These are phyloP conservation scores for Trichocladium uniseriatum DNA, from an alignment of 495 filamentous ascomycete species.

Conservation along the genomic window DNA sequence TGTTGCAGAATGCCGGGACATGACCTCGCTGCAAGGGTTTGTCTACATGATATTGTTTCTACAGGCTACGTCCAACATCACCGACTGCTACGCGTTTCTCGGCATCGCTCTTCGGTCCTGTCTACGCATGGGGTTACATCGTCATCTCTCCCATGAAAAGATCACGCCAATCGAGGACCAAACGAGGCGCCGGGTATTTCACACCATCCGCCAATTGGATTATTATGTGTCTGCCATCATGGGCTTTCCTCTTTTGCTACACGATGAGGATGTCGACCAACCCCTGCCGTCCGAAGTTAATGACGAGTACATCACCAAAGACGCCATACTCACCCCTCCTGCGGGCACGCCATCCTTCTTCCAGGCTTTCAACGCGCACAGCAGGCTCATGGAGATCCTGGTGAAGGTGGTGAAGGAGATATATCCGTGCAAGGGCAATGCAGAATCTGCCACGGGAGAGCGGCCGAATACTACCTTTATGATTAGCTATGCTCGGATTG, in stretches of 20 bases:
- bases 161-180: slow-evolving; percentile 82
- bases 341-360: slow-evolving; percentile 65
- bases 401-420: slow-evolving; percentile 80
- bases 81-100: slow-evolving; percentile 87
- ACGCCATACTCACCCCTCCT: slow-evolving; percentile 64
- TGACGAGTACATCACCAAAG: slow-evolving; percentile 78
- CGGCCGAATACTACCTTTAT: slow-evolving; percentile 50
- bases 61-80: slow-evolving; percentile 82
- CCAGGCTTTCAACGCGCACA: slow-evolving; percentile 78
- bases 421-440: slow-evolving; percentile 73
- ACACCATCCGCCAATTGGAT: slow-evolving; percentile 87
- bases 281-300: slow-evolving; percentile 78
- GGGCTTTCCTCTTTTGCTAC: slow-evolving; percentile 75
- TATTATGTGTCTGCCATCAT: slow-evolving; percentile 84
- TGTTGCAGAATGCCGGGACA: slow-evolving; percentile 83
- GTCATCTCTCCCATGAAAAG: slow-evolving; percentile 56
- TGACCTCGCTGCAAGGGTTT: slow-evolving; percentile 75
- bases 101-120: slow-evolving; percentile 83
- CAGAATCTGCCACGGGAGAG: slow-evolving; percentile 43
- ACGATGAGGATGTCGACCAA: slow-evolving; percentile 86
- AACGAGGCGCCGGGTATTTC: slow-evolving; percentile 76
- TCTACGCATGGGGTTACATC: slow-evolving; percentile 79
- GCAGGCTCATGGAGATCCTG: slow-evolving; percentile 64
- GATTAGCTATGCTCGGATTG: slow-evolving; percentile 79
- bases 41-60: slow-evolving; percentile 91